These are phyloP conservation scores for Rhodotorula toruloides DNA, from an alignment of 768 basidiomycete species.

Conservation along the genomic window DNA sequence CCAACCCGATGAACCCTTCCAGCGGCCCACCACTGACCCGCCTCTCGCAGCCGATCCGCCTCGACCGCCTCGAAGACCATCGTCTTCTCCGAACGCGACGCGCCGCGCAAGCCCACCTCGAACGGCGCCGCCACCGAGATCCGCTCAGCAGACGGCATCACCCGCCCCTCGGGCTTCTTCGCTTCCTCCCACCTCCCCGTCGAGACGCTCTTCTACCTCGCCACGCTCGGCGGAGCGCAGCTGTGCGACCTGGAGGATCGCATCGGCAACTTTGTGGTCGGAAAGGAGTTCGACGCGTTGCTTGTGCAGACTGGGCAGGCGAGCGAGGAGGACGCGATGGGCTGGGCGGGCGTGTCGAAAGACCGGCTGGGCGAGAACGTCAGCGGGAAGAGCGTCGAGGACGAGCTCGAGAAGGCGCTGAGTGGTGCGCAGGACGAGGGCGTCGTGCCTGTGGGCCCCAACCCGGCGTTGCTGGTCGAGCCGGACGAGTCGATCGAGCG, in stretches of 20 bases:
- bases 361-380: no score
- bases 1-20: not conserved
- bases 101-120: not conserved
- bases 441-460: conserved; percentile 37
- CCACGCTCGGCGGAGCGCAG: conserved; percentile 83
- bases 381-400: conserved; percentile 29
- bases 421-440: not conserved
- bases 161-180: conserved; percentile 31
- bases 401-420: conserved; percentile 4
- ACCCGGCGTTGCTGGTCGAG: conserved; percentile 41
- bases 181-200: conserved; percentile 59
- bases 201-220: conserved; percentile 75
- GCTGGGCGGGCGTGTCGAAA: no score
- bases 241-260: conserved; percentile 66
- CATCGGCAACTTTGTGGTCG: conserved; percentile 69
- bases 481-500: conserved; percentile 51
- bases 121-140: not conserved
- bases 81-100: conserved; percentile 51
- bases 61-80: conserved; percentile 69
- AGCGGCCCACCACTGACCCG: not conserved
- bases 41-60: conserved; percentile 59
- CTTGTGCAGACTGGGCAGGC: conserved; percentile 57
- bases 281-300: conserved; percentile 87
- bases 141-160: conserved; percentile 13
- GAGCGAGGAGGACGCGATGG: conserved; percentile 59